phyloP scores from a whole-genome alignment of 768 basidiomycete genomes.

The Coprinopsis sp. region DNA sequence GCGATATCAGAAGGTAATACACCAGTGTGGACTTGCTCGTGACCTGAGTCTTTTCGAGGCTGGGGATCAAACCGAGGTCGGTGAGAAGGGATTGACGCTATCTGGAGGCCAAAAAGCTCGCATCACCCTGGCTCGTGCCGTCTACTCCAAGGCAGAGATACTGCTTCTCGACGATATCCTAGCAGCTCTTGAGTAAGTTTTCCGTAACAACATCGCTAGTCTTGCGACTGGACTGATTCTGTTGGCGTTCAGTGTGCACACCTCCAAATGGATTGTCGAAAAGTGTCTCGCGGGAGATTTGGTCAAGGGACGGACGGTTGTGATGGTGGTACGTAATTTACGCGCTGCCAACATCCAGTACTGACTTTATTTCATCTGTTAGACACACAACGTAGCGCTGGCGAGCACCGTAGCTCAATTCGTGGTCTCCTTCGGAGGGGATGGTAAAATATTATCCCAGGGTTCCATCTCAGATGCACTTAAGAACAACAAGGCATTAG shows the following conservation, averaged over 20 bases:
- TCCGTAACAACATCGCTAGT: neutral
- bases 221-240: neutral
- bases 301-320: slow-evolving; percentile 69
- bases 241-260: slow-evolving; percentile 53
- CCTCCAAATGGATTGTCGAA: slow-evolving; percentile 74
- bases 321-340: slow-evolving; percentile 57
- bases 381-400: slow-evolving; percentile 49
- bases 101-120: slow-evolving; percentile 41
- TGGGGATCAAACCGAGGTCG: slow-evolving; percentile 63
- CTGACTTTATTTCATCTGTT: neutral
- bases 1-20: slow-evolving; percentile 66
- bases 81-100: slow-evolving; percentile 63
- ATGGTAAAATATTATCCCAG: slow-evolving; percentile 47
- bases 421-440: slow-evolving; percentile 49
- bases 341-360: neutral
- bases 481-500: slow-evolving; percentile 23
- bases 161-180: slow-evolving; percentile 71
- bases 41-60: slow-evolving; percentile 65
- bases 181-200: slow-evolving; percentile 48
- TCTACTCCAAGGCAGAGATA: slow-evolving; percentile 49
- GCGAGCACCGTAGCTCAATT: slow-evolving; percentile 47
- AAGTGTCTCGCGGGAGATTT: slow-evolving; percentile 77
- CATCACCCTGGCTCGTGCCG: slow-evolving; percentile 38
- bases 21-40: slow-evolving; percentile 66
- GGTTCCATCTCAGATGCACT: slow-evolving; percentile 46